Conservation (phyloP, 2,329 filamentous ascomycete species). For the Metarhizium guizhouense region DNA sequence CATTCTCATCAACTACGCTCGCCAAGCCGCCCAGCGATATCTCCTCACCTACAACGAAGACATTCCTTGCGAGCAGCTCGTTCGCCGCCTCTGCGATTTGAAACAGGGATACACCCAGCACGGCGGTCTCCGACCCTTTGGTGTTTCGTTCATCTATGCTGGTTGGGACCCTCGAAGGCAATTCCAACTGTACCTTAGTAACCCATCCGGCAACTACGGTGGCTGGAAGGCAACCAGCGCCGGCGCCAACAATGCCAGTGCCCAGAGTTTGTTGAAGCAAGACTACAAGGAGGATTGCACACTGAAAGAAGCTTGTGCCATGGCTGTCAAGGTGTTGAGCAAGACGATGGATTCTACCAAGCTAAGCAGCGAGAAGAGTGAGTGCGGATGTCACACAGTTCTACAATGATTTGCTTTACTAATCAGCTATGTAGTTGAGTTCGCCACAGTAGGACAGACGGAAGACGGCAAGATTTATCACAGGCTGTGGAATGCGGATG, state of each 20-base stretch:
- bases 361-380: slow-evolving; percentile 98
- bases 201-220: slow-evolving; percentile 96
- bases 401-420: slow-evolving; percentile 1
- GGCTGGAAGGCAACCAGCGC: slow-evolving; percentile 99
- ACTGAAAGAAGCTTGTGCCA: slow-evolving; percentile 89
- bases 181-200: slow-evolving; percentile 99
- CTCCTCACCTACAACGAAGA: slow-evolving; percentile 99
- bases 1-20: slow-evolving; percentile 99
- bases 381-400: slow-evolving; percentile 32
- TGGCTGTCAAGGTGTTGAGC: slow-evolving; percentile 97
- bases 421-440: slow-evolving; percentile 61
- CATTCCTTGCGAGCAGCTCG: slow-evolving; percentile 97
- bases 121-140: slow-evolving; percentile 94
- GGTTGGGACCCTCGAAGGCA: slow-evolving; percentile 93
- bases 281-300: slow-evolving; percentile 99
- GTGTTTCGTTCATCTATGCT: slow-evolving; percentile 98
- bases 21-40: slow-evolving; percentile 92
- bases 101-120: slow-evolving; percentile 99
- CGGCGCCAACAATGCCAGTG: slow-evolving; percentile 95
- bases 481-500: slow-evolving; percentile 91
- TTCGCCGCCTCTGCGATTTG: slow-evolving; percentile 89
- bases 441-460: slow-evolving; percentile 94
- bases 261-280: slow-evolving; percentile 94
- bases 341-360: slow-evolving; percentile 99
- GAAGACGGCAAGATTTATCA: slow-evolving; percentile 96